phyloP scores from a whole-genome alignment of 1,139 yeast genomes.

The Kodamaea suecica region DNA sequence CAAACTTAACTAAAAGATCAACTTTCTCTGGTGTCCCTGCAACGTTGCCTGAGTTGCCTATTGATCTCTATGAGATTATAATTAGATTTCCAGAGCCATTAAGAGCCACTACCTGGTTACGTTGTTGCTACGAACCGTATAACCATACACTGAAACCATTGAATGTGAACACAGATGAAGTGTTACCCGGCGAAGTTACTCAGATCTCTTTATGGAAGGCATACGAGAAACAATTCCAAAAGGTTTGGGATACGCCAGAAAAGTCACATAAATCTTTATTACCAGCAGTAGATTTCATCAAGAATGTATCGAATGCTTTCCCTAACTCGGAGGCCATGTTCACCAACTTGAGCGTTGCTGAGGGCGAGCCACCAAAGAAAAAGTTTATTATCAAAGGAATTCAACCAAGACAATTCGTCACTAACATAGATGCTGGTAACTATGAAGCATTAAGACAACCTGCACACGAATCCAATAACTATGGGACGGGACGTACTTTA shows the following conservation, averaged over 20 bases:
- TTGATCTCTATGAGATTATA: slow-evolving; percentile 58
- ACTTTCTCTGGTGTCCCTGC: slow-evolving; percentile 49
- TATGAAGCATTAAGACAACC: slow-evolving; percentile 41
- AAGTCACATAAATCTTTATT: slow-evolving; percentile 58
- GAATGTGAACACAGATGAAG: slow-evolving; percentile 16
- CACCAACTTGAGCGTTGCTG: slow-evolving; percentile 51
- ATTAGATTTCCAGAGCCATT: slow-evolving; percentile 76
- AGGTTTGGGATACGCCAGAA: slow-evolving; percentile 31
- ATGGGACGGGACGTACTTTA: slow-evolving; percentile 19
- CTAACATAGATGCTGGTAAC: slow-evolving; percentile 42
- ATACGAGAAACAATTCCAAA: slow-evolving; percentile 77
- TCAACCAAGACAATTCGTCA: slow-evolving; percentile 45
- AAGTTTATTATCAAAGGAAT: slow-evolving; percentile 92
- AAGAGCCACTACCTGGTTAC: slow-evolving; percentile 92
- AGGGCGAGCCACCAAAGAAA: slow-evolving; percentile 50
- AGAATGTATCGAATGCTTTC: slow-evolving; percentile 88
- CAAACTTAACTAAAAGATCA: slow-evolving; percentile 35
- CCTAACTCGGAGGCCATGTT: slow-evolving; percentile 95
- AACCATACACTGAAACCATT: slow-evolving; percentile 11
- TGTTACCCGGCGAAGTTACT: slow-evolving; percentile 72
- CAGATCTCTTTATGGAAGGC: slow-evolving; percentile 96
- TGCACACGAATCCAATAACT: slow-evolving; percentile 1
- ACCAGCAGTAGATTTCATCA: slow-evolving; percentile 95
- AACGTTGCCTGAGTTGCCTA: slow-evolving; percentile 56
- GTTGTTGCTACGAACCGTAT: slow-evolving; percentile 80